These are phyloP conservation scores for Boletus sp. DNA, from an alignment of 768 basidiomycete species.

Conservation along the genomic window DNA sequence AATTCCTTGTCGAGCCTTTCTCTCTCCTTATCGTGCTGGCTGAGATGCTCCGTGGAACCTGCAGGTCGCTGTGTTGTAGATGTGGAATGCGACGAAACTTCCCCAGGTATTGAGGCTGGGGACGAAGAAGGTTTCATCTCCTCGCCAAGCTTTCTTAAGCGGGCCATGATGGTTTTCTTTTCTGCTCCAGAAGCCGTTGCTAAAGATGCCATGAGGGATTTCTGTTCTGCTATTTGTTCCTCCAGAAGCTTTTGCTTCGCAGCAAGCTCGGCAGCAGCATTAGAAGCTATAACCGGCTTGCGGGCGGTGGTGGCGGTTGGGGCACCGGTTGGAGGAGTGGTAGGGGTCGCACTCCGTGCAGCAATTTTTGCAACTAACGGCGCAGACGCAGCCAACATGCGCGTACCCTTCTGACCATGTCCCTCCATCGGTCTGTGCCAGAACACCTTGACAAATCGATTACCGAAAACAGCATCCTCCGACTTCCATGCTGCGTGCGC, in stretches of 20 bases:
- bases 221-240: constrained; percentile 86
- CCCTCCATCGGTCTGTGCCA: constrained; percentile 95
- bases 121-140: constrained; percentile 59
- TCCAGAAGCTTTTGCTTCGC: constrained; percentile 75
- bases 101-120: constrained; percentile 26
- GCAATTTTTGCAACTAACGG: constrained; percentile 65
- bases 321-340: constrained; percentile 30
- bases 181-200: constrained; percentile 60
- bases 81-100: constrained; percentile 28
- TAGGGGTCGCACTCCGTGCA: constrained; percentile 48
- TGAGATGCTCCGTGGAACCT: constrained; percentile 28
- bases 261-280: constrained; percentile 52
- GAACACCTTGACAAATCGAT: constrained; percentile 92
- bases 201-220: constrained; percentile 72
- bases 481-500: constrained; percentile 89
- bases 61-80: constrained; percentile 21
- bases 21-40: constrained; percentile 54
- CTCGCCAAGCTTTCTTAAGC: constrained; percentile 70
- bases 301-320: constrained; percentile 29
- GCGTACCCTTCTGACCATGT: constrained; percentile 73
- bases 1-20: constrained; percentile 80
- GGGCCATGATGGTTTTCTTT: constrained; percentile 76
- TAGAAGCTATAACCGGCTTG: constrained; percentile 36
- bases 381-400: constrained; percentile 80
- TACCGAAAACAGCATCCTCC: constrained; percentile 92